These are phyloP conservation scores for Phytophthora pini DNA, from an alignment of 352 stramenopile genomes.

Conservation along the genomic window DNA sequence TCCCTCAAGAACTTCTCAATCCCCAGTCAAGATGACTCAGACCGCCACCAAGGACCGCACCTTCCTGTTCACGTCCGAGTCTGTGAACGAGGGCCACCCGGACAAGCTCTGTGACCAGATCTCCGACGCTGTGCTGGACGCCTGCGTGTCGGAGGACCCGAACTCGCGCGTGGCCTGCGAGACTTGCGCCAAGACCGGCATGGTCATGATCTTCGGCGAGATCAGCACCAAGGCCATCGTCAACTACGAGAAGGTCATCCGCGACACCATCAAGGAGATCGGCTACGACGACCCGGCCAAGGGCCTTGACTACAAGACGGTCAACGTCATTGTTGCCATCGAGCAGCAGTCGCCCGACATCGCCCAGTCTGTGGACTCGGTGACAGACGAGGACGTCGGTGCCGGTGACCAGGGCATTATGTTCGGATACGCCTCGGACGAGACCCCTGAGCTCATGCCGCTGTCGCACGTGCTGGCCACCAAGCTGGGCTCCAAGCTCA, in stretches of 20 bases:
- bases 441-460: conserved; percentile 98
- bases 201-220: conserved; percentile 99
- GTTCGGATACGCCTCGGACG: conserved; percentile 97
- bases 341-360: conserved; percentile 99
- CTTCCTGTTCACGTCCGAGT: conserved; percentile 99
- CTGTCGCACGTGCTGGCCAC: conserved; percentile 98
- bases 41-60: conserved; percentile 63
- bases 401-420: conserved; percentile 97
- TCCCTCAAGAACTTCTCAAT: conserved; percentile 3
- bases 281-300: conserved; percentile 99
- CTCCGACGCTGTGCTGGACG: conserved; percentile 98
- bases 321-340: conserved; percentile 99
- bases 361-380: conserved; percentile 97
- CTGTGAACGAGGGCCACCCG: conserved; percentile 99
- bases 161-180: conserved; percentile 98
- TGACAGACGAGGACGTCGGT: conserved; percentile 97
- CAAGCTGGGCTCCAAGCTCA: conserved; percentile 96
- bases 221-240: conserved; percentile 99
- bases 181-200: conserved; percentile 99
- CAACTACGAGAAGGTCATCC: conserved; percentile 99
- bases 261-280: conserved; percentile 99
- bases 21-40: conserved; percentile 59
- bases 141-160: conserved; percentile 97
- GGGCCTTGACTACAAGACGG: conserved; percentile 99
- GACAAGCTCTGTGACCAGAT: conserved; percentile 99